These are phyloP conservation scores for Trichoderma simmonsii DNA, from an alignment of 2,329 filamentous ascomycete species.

Conservation along the genomic window DNA sequence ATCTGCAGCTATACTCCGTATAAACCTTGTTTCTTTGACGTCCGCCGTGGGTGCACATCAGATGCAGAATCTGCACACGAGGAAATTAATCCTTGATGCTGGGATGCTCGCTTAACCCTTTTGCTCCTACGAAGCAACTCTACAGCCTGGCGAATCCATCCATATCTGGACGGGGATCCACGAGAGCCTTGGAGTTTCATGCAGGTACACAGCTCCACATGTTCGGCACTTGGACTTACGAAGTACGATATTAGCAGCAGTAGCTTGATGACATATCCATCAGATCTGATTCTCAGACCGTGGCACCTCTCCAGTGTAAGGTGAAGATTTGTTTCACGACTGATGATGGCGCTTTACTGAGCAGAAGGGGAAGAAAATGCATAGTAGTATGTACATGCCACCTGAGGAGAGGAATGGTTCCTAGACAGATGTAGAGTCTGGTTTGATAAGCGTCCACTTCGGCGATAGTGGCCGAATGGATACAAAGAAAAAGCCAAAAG, in stretches of 20 bases:
- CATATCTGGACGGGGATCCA: not conserved
- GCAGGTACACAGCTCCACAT: constrained; percentile 11
- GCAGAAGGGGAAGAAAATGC: not conserved
- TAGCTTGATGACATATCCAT: not conserved
- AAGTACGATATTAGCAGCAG: not conserved
- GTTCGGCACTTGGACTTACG: not conserved
- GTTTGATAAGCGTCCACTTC: not conserved
- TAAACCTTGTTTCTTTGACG: not conserved
- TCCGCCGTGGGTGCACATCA: not conserved
- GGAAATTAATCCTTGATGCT: not conserved
- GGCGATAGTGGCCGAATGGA: not conserved
- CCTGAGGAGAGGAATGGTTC: not conserved
- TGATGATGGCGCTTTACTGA: not conserved
- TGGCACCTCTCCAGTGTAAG: not conserved
- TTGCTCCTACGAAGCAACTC: not conserved
- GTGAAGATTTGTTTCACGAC: not conserved
- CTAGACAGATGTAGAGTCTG: not conserved
- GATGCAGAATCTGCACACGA: not conserved
- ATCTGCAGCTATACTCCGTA: not conserved
- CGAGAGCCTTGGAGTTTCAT: not conserved
- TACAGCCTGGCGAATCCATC: not conserved
- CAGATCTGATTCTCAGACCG: not conserved
- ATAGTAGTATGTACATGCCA: not conserved
- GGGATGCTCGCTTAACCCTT: not conserved
- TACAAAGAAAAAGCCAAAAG: not conserved